Percentiles rank a stretch among this genome's conserved stretches.
phyloP scores from a whole-genome alignment of 139 green algal genomes.

The Closterium sp. region DNA sequence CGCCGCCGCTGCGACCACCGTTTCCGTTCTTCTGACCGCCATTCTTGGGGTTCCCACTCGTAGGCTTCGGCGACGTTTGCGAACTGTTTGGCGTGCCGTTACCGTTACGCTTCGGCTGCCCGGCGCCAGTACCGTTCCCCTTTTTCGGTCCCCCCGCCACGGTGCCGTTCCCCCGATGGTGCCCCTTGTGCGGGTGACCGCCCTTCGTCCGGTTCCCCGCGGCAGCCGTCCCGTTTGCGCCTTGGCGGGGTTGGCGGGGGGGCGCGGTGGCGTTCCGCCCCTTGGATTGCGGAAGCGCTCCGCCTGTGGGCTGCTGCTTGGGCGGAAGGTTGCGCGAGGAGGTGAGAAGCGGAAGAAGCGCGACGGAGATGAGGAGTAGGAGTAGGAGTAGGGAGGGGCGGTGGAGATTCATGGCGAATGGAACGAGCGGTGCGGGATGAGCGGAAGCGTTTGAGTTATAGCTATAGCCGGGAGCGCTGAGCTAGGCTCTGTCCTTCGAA shows the following conservation, averaged over 20 bases:
- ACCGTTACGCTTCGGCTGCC: no score
- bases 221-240: not conserved
- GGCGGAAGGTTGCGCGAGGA: not conserved
- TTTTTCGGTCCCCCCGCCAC: no score
- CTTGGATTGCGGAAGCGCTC: not conserved
- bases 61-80: not conserved
- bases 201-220: not conserved
- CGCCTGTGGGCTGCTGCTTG: not conserved
- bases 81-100: no score
- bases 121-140: no score
- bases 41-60: not conserved
- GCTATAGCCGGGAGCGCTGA: no score
- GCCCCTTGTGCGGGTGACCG: not conserved
- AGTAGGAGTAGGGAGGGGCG: not conserved
- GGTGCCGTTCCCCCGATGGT: not conserved
- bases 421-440: no score
- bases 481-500: no score
- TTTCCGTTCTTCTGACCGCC: not conserved
- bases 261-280: not conserved
- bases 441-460: no score
- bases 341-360: not conserved
- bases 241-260: not conserved
- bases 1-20: no score
- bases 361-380: not conserved
- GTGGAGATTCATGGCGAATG: not conserved